Evolutionary conservation across 768 basidiomycete species (phyloP), one percentile per base, ranked within the genome.

Genomic region (Leccinum arenicola): DNA sequence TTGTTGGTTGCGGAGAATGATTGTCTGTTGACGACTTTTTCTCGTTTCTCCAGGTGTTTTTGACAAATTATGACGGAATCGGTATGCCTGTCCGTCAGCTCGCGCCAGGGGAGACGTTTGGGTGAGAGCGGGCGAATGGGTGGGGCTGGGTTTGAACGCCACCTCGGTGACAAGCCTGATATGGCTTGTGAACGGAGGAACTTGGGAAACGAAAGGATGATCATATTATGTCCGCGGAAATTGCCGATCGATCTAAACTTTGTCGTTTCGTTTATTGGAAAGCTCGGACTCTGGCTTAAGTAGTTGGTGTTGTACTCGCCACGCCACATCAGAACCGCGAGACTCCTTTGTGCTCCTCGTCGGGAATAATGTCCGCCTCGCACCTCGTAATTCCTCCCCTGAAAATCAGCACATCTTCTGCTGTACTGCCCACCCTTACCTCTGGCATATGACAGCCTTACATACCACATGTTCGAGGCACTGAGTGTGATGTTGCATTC

Each of bases 41-140:
- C 11, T 31, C n/a, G 8, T n/a, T 11, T 33, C 15, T 1, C 8
- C 11, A 72, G 72, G 72, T 73, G 2, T 72, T 59, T 31, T 58
- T 7, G 21, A 61, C 54, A 3, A 67, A 62, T 5, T 63, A 57
- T 15, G 70, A 72, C 17, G 66, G 56, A 4, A 40, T 1, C 23
- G 72, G 72, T 7, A 55, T 71, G 15, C 72, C 70, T 12, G 70
- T 73, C 14, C 70, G 62, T 19, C 61, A 56, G 27, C 63, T 73
- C 27, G 64, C 57, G 12, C 33, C 55, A 2, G 70, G 70, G 2
- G 57, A 71, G 53, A 72, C 63, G 27, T 61, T 72, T 47, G 69
- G 67, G 19, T 66, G 57, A 49, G 48, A 15, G 48, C 6, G 17
- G 17, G 17, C 38, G 40, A 40, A 33, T 33, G 11, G 4, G 31